phyloP scores from a whole-genome alignment of 257 asterid species.

The Rubia yunnanensis region DNA sequence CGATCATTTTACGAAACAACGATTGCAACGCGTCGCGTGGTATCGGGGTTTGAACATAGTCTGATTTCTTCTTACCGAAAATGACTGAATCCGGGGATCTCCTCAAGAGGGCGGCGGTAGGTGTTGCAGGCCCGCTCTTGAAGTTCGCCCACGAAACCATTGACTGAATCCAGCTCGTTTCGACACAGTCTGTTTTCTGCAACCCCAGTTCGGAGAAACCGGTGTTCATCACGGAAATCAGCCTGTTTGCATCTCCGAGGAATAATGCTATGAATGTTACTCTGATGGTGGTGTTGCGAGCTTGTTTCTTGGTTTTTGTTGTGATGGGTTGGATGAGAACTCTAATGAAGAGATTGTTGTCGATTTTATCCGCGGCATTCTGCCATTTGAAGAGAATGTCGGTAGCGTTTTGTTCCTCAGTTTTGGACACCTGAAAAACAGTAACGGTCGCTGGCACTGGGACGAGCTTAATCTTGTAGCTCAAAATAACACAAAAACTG shows the following conservation, averaged over 20 bases:
- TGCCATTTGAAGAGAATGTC: conserved; percentile 9
- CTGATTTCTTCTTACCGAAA: conserved; percentile 11
- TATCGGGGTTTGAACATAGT: conserved; percentile 3
- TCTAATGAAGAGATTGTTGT: conserved; percentile 19
- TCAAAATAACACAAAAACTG: conserved; percentile 14
- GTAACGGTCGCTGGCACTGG: conserved; percentile 5
- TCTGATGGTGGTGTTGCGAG: neutral
- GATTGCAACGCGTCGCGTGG: conserved; percentile 3
- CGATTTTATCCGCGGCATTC: conserved; percentile 8
- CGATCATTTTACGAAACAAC: conserved; percentile 3
- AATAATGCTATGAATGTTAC: conserved; percentile 10
- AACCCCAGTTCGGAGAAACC: conserved; percentile 13
- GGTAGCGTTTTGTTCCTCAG: neutral
- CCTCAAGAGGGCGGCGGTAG: neutral
- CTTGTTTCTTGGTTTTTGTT: neutral
- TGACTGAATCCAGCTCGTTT: conserved; percentile 30
- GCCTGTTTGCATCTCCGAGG: conserved; percentile 12
- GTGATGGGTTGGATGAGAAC: conserved; percentile 11
- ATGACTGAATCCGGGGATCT: conserved; percentile 1
- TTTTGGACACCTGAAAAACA: neutral
- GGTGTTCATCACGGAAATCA: neutral
- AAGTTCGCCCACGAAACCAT: conserved; percentile 30
- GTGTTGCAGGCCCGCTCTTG: neutral
- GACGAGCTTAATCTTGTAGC: conserved; percentile 11
- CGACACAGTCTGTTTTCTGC: conserved; percentile 10